Evolutionary conservation across 345 rosid genomes (phyloP).

Genomic region (Hirschfeldia incana): DNA sequence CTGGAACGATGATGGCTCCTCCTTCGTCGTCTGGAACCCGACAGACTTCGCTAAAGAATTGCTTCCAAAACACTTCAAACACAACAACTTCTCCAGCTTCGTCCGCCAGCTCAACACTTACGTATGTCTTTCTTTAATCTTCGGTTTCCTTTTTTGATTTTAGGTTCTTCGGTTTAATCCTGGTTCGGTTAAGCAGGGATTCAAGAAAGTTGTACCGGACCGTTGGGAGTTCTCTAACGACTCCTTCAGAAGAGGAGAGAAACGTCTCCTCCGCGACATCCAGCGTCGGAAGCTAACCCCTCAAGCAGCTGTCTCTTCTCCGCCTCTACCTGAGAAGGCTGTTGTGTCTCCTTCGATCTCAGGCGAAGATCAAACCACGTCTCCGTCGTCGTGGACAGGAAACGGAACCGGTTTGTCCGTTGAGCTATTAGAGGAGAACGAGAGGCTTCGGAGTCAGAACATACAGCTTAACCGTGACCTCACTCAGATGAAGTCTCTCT

Average conservation of each 20-base stretch:
- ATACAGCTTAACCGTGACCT: conserved; percentile 59
- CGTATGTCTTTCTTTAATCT: conserved; percentile 30
- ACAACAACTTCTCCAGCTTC: conserved; percentile 89
- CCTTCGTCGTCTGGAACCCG: conserved; percentile 86
- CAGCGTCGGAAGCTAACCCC: conserved; percentile 69
- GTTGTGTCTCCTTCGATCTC: conserved; percentile 56
- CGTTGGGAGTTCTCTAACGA: conserved; percentile 97
- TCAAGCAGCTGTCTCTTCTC: conserved; percentile 12
- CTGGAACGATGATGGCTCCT: conserved; percentile 87
- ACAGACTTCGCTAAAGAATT: conserved; percentile 79
- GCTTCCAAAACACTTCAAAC: conserved; percentile 86
- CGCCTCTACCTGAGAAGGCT: conserved; percentile 34
- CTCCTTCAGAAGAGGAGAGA: conserved; percentile 69
- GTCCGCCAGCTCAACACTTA: conserved; percentile 98
- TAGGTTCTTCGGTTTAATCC: not conserved
- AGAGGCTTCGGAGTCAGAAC: conserved; percentile 69
- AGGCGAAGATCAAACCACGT: conserved; percentile 55
- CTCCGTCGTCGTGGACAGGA: conserved; percentile 46
- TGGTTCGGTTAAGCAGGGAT: conserved; percentile 51
- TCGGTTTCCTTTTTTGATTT: not conserved
- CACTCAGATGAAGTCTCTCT: conserved; percentile 62
- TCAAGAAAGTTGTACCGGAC: conserved; percentile 79
- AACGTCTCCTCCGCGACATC: conserved; percentile 67
- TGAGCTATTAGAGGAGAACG: conserved; percentile 75
- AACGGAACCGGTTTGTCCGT: conserved; percentile 31